phyloP scores from a whole-genome alignment of 2,329 filamentous ascomycete species.

The Neofusicoccum kwambonambiense region DNA sequence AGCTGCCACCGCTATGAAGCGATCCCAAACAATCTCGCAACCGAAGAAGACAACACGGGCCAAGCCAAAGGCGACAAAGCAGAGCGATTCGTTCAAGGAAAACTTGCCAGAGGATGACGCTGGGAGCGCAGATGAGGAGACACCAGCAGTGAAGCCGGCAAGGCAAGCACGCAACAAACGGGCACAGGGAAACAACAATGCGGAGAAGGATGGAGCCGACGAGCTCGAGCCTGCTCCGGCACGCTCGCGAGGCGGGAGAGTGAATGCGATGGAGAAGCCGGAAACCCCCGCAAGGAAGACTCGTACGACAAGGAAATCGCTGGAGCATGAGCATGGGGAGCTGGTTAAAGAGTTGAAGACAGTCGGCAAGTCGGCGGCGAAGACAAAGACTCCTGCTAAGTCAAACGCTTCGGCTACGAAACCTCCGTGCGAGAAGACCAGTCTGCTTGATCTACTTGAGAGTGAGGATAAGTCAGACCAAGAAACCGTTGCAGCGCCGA shows the following conservation, averaged over 20 bases:
- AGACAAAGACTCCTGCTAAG: slow-evolving; percentile 23
- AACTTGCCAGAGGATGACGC: neutral
- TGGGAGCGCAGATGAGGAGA: neutral
- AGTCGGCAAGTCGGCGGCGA: slow-evolving; percentile 11
- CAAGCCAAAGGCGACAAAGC: slow-evolving; percentile 2
- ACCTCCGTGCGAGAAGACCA: slow-evolving; percentile 24
- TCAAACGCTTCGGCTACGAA: slow-evolving; percentile 19
- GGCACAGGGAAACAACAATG: neutral
- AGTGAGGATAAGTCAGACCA: slow-evolving; percentile 25
- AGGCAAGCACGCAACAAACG: neutral
- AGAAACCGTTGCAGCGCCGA: slow-evolving; percentile 16
- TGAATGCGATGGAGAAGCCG: neutral
- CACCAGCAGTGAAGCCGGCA: neutral
- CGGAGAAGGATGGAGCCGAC: slow-evolving; percentile 8
- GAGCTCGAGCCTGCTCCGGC: slow-evolving; percentile 4
- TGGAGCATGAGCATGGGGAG: neutral
- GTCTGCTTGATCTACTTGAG: slow-evolving; percentile 30
- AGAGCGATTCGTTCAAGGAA: slow-evolving; percentile 18
- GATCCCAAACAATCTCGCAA: neutral
- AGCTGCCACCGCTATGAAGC: slow-evolving; percentile 19
- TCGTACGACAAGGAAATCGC: neutral
- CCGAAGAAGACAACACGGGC: neutral
- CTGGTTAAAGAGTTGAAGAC: slow-evolving; percentile 2
- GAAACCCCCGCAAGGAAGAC: neutral
- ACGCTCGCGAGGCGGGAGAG: neutral